Base-by-base conservation (phyloP, 257 asterid species). In the Jaltomata sinuosa region DNA sequence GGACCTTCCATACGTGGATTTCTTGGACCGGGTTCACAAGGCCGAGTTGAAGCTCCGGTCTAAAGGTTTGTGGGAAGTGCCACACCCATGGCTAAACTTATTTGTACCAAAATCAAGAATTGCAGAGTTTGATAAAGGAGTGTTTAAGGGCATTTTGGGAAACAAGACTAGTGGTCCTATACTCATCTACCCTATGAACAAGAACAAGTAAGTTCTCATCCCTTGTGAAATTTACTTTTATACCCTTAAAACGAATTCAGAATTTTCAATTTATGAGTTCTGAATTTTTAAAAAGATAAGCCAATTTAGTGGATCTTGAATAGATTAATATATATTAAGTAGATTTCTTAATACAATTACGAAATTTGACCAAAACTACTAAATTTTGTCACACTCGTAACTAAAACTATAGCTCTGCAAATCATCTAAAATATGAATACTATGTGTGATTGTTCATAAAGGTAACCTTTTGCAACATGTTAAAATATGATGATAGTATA, bases 41-140 rank as follows among this genome's bases (percentile, higher is more conserved):
- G 96, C 96, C 38, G 98, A 94, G 92, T 42, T 90, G 88, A 93
- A 90, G 53, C 92, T 92, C 18, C 90, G 94, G 83, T 85, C 95
- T 85, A 93, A 93, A 90, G 91, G 93, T 16, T 87, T 94, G 19
- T 94, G 98, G 98, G 97, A 93, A 50, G 98, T 94, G 61, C 98
- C 97, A 31, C 98, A 94, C 84, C 98, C 98, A n/a, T 94, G 97
- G 98, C 90, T 94, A 6, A 94, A 94, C 84, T 84, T 94, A 2
- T 93, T 94, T 68, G 93, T 94, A 4, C 98, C 98, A 2, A 91
- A 90, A 81, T 94, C 98, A 55, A 90, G 92, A 86, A 93, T 94
- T 27, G 88, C 50, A 0, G 98, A 93, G 76, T 93, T 94, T 61
- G 94, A 94, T 80, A 47, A 45, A 82, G 97, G 97, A 42, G 95